These are phyloP conservation scores for Cicer bijugum DNA, from an alignment of 306 rosid species.

Conservation along the genomic window DNA sequence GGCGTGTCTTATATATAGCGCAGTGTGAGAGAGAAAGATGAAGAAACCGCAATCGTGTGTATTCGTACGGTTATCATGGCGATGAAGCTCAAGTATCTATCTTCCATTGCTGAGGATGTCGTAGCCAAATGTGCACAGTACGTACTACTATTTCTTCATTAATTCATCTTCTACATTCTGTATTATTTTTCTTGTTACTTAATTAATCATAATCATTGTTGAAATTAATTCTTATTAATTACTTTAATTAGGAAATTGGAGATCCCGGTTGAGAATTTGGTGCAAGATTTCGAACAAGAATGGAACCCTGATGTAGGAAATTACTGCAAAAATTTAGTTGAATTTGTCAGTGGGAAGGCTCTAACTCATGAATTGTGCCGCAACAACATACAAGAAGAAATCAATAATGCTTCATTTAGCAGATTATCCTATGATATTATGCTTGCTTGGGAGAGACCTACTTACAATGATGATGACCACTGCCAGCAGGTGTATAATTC, in stretches of 20 bases:
- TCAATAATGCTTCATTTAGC: slow-evolving; percentile 62
- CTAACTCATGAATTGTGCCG: slow-evolving; percentile 45
- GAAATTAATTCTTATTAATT: neutral
- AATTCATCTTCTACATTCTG: neutral
- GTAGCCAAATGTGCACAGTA: slow-evolving; percentile 54
- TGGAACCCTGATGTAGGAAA: slow-evolving; percentile 58
- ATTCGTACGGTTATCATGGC: slow-evolving; percentile 48
- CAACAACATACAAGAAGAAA: slow-evolving; percentile 54
- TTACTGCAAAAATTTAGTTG: slow-evolving; percentile 66
- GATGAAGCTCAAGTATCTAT: slow-evolving; percentile 55
- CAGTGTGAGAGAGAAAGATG: neutral
- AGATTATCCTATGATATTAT: slow-evolving; percentile 78
- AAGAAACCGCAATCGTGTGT: slow-evolving; percentile 32
- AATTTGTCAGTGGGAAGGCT: slow-evolving; percentile 73
- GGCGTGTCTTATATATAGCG: neutral
- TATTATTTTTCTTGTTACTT: neutral
- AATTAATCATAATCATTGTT: neutral
- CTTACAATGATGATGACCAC: slow-evolving; percentile 53
- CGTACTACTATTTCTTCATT: neutral
- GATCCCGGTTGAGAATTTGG: slow-evolving; percentile 60
- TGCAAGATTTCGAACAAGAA: slow-evolving; percentile 65
- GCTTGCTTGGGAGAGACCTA: slow-evolving; percentile 92
- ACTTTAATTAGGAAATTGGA: slow-evolving; percentile 56
- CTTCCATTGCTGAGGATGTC: slow-evolving; percentile 53
- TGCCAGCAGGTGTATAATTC: slow-evolving; percentile 41